Conservation (phyloP, 352 stramenopile species). For the Globisporangium cystogenes region DNA sequence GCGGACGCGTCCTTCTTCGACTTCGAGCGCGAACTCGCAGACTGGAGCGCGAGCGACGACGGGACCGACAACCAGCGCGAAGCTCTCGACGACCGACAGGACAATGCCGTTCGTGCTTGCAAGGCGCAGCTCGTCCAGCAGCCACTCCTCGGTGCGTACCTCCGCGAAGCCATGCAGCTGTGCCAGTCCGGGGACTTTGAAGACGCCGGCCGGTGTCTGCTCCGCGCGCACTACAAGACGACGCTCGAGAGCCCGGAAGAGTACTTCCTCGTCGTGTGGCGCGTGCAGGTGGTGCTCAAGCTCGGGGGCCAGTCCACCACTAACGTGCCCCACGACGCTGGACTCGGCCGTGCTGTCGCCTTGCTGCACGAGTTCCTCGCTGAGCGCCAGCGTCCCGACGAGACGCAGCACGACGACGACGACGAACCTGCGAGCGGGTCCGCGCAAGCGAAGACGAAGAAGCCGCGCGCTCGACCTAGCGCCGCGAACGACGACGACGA, state of each 20-base stretch:
- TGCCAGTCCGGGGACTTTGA: slow-evolving; percentile 14
- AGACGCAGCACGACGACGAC: slow-evolving; percentile 7
- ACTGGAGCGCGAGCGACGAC: slow-evolving; percentile 19
- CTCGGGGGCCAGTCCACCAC: neutral
- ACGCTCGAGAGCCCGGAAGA: slow-evolving; percentile 41
- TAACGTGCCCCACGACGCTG: neutral
- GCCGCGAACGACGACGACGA: slow-evolving; percentile 16
- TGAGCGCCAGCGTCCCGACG: slow-evolving; percentile 21
- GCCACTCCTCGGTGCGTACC: slow-evolving; percentile 17
- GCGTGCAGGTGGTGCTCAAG: slow-evolving; percentile 27
- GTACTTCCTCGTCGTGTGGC: slow-evolving; percentile 40
- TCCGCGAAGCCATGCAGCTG: slow-evolving; percentile 16
- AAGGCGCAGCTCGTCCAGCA: slow-evolving; percentile 7
- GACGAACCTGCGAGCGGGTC: neutral
- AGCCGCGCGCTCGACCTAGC: neutral
- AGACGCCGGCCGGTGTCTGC: slow-evolving; percentile 19
- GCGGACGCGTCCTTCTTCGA: slow-evolving; percentile 33
- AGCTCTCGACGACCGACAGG: neutral
- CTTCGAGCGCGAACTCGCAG: slow-evolving; percentile 18
- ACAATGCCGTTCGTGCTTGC: neutral
- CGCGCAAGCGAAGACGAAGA: neutral
- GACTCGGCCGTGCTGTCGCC: slow-evolving; percentile 13
- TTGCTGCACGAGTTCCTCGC: slow-evolving; percentile 33
- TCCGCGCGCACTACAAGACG: slow-evolving; percentile 51
- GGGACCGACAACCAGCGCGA: slow-evolving; percentile 7